These are phyloP conservation scores for Hyaloscypha finlandica DNA, from an alignment of 495 filamentous ascomycete species.

Conservation along the genomic window DNA sequence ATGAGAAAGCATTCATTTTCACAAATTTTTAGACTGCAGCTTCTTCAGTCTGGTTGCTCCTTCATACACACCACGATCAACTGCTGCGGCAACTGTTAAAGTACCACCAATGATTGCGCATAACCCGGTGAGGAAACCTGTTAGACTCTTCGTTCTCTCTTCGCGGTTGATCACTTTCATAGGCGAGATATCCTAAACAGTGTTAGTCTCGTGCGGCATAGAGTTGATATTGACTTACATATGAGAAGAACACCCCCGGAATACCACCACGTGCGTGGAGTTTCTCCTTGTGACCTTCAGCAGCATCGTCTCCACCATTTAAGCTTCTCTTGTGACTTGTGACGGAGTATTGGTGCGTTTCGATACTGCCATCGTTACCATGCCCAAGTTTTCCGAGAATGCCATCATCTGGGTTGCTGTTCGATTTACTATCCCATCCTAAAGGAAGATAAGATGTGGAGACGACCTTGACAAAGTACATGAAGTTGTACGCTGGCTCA, in stretches of 20 bases:
- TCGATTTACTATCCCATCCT: constrained; percentile 60
- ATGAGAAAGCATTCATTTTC: constrained; percentile 11
- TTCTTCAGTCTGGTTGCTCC: constrained; percentile 83
- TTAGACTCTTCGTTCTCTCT: constrained; percentile 80
- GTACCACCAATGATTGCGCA: constrained; percentile 96
- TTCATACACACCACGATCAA: constrained; percentile 92
- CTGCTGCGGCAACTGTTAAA: constrained; percentile 89
- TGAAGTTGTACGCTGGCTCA: constrained; percentile 88
- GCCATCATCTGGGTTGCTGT: constrained; percentile 46
- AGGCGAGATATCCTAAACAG: constrained; percentile 83
- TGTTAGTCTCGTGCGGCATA: constrained; percentile 12
- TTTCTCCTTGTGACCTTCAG: constrained; percentile 86
- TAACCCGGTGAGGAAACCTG: constrained; percentile 87
- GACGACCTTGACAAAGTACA: constrained; percentile 99
- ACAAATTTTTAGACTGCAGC: constrained; percentile 64
- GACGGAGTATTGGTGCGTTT: constrained; percentile 97
- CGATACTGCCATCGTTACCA: constrained; percentile 73
- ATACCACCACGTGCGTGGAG: constrained; percentile 89
- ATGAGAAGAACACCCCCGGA: constrained; percentile 97
- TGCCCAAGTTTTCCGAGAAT: constrained; percentile 60
- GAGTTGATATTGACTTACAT: constrained; percentile 56
- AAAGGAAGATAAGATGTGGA: constrained; percentile 91
- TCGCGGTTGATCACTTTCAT: constrained; percentile 99
- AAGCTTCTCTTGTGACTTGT: constrained; percentile 92
- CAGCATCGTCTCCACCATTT: constrained; percentile 74